Conservation (phyloP, 768 basidiomycete species). For the Hypsizygus marmoreus region DNA sequence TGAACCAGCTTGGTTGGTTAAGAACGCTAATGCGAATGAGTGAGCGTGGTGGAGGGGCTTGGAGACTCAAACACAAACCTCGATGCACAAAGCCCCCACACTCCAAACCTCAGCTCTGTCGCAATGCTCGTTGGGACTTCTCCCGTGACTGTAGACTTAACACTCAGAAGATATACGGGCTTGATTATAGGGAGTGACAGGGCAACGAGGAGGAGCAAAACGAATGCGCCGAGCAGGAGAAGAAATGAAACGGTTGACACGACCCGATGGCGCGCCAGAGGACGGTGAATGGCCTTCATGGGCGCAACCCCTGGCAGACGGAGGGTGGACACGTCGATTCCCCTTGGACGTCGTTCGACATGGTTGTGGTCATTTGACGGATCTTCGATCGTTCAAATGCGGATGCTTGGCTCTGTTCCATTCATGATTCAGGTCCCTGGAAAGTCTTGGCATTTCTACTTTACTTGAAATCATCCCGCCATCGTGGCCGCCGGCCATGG, state of each 20-base stretch:
- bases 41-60: neutral
- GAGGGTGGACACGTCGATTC: too few relatives aligned
- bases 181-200: slow-evolving; percentile 77
- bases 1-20: slow-evolving; percentile 37
- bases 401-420: slow-evolving; percentile 5
- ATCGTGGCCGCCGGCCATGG: neutral
- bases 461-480: neutral
- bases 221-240: slow-evolving; percentile 59
- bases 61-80: slow-evolving; percentile 23
- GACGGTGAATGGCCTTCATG: slow-evolving; percentile 33
- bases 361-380: too few relatives aligned
- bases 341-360: too few relatives aligned
- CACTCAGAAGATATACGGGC: slow-evolving; percentile 58
- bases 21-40: slow-evolving; percentile 21
- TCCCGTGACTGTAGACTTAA: slow-evolving; percentile 36
- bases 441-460: too few relatives aligned
- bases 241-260: slow-evolving; percentile 49
- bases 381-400: slow-evolving; percentile 2
- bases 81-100: slow-evolving; percentile 79
- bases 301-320: neutral
- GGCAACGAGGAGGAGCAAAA: slow-evolving; percentile 77
- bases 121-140: slow-evolving; percentile 51
- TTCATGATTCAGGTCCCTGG: too few relatives aligned
- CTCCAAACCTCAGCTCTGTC: slow-evolving; percentile 69
- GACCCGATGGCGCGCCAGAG: slow-evolving; percentile 46